Percentiles rank a stretch among this genome's conserved stretches.
Evolutionary conservation across 129 eudicot genomes (phyloP).

Genomic region (Rutidosis leptorrhynchoides): DNA sequence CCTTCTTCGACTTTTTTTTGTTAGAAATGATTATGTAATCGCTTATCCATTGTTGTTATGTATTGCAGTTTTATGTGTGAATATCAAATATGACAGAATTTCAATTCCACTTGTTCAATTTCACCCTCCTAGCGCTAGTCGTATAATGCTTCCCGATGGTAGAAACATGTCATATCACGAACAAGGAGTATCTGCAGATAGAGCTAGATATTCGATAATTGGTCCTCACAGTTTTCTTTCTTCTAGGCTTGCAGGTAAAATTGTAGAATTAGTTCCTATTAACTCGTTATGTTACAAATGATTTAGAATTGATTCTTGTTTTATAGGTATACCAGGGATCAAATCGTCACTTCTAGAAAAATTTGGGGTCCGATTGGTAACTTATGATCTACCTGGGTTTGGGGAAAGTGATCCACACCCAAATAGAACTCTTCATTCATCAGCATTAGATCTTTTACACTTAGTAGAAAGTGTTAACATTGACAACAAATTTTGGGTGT

Average conservation of each 20-base stretch:
- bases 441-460: conserved; percentile 69
- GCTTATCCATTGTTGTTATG: not conserved
- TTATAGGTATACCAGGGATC: conserved; percentile 71
- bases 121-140: conserved; percentile 71
- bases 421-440: conserved; percentile 65
- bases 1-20: not conserved
- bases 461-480: conserved; percentile 55
- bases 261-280: too few species aligned
- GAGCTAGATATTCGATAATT: conserved; percentile 59
- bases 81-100: conserved; percentile 34
- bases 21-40: not conserved
- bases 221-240: conserved; percentile 78
- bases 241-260: conserved; percentile 81
- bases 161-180: conserved; percentile 80
- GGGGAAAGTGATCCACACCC: conserved; percentile 97
- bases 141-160: conserved; percentile 76
- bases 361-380: conserved; percentile 78
- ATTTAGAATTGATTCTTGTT: not conserved
- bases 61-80: conserved; percentile 69
- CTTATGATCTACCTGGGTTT: conserved; percentile 93
- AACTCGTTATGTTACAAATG: too few species aligned
- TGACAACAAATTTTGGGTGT: conserved; percentile 69
- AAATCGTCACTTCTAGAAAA: conserved; percentile 65
- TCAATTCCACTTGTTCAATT: conserved; percentile 41
- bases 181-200: conserved; percentile 59